phyloP scores from a whole-genome alignment of 371 early-diverging fungal species.

The Zychaea mexicana region DNA sequence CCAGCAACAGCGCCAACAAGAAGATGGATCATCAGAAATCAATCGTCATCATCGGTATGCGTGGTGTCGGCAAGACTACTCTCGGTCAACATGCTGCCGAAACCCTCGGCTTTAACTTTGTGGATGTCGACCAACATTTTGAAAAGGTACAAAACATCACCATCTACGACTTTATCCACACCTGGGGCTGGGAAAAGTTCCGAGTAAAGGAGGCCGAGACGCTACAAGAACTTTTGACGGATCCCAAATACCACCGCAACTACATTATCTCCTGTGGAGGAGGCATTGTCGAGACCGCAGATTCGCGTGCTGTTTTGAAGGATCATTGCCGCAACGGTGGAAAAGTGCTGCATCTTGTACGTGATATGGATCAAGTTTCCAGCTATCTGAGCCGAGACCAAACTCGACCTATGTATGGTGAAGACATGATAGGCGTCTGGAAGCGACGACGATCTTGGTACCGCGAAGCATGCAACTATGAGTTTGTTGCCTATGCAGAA shows the following conservation, averaged over 20 bases:
- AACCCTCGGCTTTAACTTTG: constrained; percentile 68
- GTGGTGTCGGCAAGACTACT: constrained; percentile 95
- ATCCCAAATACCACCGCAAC: constrained; percentile 43
- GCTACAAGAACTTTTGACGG: constrained; percentile 48
- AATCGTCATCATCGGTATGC: constrained; percentile 94
- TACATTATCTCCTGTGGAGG: constrained; percentile 93
- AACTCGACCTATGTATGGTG: constrained; percentile 86
- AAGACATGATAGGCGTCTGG: constrained; percentile 83
- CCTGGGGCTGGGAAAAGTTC: constrained; percentile 91
- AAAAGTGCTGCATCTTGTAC: constrained; percentile 79
- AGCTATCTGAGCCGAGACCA: constrained; percentile 78
- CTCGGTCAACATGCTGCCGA: constrained; percentile 78
- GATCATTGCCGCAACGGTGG: constrained; percentile 60
- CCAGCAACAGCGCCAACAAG: constrained; percentile 3
- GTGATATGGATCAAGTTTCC: constrained; percentile 81
- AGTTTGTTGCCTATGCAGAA: constrained; percentile 69
- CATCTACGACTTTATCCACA: constrained; percentile 78
- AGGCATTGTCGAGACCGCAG: constrained; percentile 88
- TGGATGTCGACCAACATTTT: constrained; percentile 90
- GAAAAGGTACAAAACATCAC: constrained; percentile 68
- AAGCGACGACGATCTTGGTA: constrained; percentile 79
- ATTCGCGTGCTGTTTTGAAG: constrained; percentile 65
- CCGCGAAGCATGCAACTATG: constrained; percentile 76
- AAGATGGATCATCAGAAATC: constrained; percentile 46
- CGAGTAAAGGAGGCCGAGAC: constrained; percentile 76